These are phyloP conservation scores for Suhomyces pyralidae DNA, from an alignment of 805 yeast genomes.

Conservation along the genomic window DNA sequence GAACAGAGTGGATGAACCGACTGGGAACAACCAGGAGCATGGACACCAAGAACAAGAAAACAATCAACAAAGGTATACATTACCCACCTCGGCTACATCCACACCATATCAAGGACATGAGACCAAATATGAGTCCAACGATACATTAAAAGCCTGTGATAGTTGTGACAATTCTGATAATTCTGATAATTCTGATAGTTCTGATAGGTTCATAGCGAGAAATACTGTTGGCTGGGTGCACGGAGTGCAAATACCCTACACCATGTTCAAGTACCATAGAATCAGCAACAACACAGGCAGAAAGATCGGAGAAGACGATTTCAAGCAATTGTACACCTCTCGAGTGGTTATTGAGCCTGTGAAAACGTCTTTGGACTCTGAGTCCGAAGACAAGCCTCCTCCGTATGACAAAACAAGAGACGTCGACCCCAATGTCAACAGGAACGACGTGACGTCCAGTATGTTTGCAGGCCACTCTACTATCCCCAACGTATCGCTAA, in stretches of 20 bases:
- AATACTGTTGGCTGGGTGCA: constrained; percentile 25
- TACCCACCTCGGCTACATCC: no score
- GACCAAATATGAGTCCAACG: no score
- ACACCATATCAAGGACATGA: no score
- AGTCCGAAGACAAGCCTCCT: constrained; percentile 3
- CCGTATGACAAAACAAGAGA: neutral
- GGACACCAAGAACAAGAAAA: neutral
- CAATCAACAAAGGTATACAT: neutral
- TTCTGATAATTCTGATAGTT: no score
- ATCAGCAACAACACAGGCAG: constrained; percentile 11
- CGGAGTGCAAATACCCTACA: constrained; percentile 23
- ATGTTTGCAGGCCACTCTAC: constrained; percentile 28
- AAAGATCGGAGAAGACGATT: constrained; percentile 12
- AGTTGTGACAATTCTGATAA: no score
- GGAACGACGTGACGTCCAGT: constrained; percentile 7
- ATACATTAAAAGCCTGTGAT: no score
- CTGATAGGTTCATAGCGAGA: no score
- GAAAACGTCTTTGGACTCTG: constrained; percentile 1
- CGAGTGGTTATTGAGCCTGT: constrained; percentile 21
- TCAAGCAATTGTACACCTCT: constrained; percentile 20
- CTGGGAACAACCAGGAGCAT: no score
- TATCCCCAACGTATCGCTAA: constrained; percentile 23
- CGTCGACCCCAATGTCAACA: constrained; percentile 4
- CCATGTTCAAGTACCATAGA: constrained; percentile 22
- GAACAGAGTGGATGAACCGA: neutral